A percentile compares a stretch with the other conserved stretches of the same genome.
These are phyloP conservation scores for Rhizopogon roseolus DNA, from an alignment of 768 basidiomycete species.

Conservation along the genomic window DNA sequence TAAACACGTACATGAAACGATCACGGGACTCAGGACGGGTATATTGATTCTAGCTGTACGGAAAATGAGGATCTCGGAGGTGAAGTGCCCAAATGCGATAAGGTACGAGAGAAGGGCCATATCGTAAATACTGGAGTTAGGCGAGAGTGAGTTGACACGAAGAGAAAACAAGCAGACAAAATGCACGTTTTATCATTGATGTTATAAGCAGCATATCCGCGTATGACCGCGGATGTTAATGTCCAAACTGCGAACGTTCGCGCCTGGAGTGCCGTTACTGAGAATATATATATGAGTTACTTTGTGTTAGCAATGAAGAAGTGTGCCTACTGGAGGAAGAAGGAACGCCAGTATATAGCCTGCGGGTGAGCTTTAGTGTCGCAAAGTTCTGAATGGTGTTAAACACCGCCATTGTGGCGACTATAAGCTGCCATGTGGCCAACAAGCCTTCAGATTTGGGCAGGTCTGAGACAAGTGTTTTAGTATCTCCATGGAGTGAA, in stretches of 20 bases:
- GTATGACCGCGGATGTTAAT: conserved; percentile 74
- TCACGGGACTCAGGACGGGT: conserved; percentile 65
- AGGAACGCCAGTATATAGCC: conserved; percentile 58
- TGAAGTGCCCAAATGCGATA: conserved; percentile 87
- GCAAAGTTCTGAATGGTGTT: conserved; percentile 82
- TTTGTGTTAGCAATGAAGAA: neutral
- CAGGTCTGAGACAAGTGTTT: conserved; percentile 38
- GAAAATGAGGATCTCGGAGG: conserved; percentile 81
- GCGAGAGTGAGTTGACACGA: conserved; percentile 4
- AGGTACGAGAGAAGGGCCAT: conserved; percentile 85
- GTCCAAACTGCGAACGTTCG: conserved; percentile 94
- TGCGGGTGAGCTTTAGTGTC: conserved; percentile 72
- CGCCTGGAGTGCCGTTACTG: conserved; percentile 85
- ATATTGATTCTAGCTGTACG: conserved; percentile 59
- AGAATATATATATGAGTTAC: neutral
- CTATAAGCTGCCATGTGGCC: conserved; percentile 84
- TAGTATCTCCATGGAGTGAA: neutral
- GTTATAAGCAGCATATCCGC: conserved; percentile 86
- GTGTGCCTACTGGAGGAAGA: conserved; percentile 31
- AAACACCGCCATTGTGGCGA: conserved; percentile 74
- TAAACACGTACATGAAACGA: conserved; percentile 74
- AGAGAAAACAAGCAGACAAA: neutral
- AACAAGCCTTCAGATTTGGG: conserved; percentile 68
- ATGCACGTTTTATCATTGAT: conserved; percentile 77
- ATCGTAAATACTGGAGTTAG: conserved; percentile 71